Percentiles rank a stretch among this genome's conserved stretches.
phyloP scores from a whole-genome alignment of 148 eudicot species.

The Beta vulgaris region DNA sequence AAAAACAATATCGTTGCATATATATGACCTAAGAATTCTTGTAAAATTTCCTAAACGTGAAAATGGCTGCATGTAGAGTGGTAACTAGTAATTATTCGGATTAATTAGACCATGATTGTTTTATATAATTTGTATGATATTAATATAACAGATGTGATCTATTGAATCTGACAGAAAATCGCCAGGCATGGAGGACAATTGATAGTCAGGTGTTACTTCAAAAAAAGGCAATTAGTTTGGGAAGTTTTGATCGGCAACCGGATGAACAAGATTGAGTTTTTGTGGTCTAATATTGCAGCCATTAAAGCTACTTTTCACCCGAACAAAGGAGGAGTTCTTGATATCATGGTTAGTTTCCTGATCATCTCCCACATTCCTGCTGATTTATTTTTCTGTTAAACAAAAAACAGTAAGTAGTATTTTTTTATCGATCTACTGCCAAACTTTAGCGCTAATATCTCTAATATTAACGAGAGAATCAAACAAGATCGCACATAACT shows the following conservation, averaged over 20 bases:
- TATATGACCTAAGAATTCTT: no score
- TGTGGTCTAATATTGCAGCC: conserved; percentile 61
- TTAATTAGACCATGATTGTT: no score
- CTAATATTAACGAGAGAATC: no score
- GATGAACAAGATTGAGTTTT: conserved; percentile 70
- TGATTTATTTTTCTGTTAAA: no score
- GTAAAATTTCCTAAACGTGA: no score
- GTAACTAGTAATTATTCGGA: neutral
- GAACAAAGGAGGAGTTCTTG: conserved; percentile 39
- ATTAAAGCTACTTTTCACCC: conserved; percentile 34
- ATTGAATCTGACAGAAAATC: conserved; percentile 27
- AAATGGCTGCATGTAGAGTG: no score
- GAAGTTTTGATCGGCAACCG: conserved; percentile 54
- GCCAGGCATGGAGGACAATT: conserved; percentile 60
- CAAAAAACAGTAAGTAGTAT: no score
- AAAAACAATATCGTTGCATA: no score
- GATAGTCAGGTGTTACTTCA: conserved; percentile 61
- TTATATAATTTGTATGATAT: neutral
- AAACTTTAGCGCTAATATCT: no score
- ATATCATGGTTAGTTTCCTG: conserved; percentile 47
- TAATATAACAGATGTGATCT: neutral
- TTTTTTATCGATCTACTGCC: no score
- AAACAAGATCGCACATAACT: no score
- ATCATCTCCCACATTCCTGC: neutral
- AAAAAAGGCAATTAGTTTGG: conserved; percentile 72